phyloP scores from a whole-genome alignment of 2,329 filamentous ascomycete genomes.

The Colletotrichum spinosum region DNA sequence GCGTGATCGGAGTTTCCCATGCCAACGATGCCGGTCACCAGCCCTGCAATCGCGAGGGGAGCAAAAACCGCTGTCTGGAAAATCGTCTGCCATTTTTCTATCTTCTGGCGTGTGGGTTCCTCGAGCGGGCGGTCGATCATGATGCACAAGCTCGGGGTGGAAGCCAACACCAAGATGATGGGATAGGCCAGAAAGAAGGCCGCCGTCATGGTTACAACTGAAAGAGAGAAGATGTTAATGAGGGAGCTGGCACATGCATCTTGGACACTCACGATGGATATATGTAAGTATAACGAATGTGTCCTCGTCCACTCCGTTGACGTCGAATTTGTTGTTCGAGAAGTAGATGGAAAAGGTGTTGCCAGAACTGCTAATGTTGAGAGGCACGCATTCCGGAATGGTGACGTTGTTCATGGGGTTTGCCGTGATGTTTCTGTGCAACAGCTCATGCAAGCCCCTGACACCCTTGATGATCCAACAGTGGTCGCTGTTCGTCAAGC shows the following conservation, averaged over 20 bases:
- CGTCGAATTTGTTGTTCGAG: constrained; percentile 8
- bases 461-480: constrained; percentile 34
- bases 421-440: constrained; percentile 24
- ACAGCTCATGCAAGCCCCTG: constrained; percentile 14
- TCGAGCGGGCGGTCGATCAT: constrained; percentile 30
- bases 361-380: constrained; percentile 20
- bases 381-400: constrained; percentile 20
- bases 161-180: constrained; percentile 18
- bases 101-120: constrained; percentile 12
- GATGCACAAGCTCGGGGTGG: constrained; percentile 20
- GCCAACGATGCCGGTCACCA: constrained; percentile 9
- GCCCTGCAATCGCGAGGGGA: constrained; percentile 3
- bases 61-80: constrained; percentile 16
- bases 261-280: constrained; percentile 17
- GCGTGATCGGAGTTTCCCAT: constrained; percentile 22
- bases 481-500: constrained; percentile 20
- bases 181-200: constrained; percentile 32
- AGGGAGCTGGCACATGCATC: background rate
- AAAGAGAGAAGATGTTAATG: background rate
- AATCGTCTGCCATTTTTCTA: constrained; percentile 26
- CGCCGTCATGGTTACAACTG: constrained; percentile 22
- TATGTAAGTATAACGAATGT: constrained; percentile 25
- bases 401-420: constrained; percentile 30
- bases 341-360: constrained; percentile 33
- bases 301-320: constrained; percentile 16